Evolutionary conservation across 805 yeast genomes (phyloP), one percentile per base, ranked within the genome.

Genomic region (Zygotorulaspora danielsina): DNA sequence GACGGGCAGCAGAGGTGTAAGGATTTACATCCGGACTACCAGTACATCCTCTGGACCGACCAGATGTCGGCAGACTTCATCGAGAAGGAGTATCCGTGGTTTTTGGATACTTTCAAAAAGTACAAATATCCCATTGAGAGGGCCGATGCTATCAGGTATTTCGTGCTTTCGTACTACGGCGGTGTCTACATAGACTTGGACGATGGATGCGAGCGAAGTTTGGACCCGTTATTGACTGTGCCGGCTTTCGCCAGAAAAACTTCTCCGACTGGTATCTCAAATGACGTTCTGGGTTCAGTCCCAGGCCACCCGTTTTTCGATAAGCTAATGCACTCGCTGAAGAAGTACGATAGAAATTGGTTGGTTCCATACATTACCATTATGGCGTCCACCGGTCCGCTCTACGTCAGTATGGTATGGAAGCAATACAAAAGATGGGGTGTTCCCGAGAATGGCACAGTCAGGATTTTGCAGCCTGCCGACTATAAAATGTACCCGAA

Each of bases 351-450:
- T 55, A 71, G 74, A 50, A 82, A 84, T 62, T 87, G 94, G 84
- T 64, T 83, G 25, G 78, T 86, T 12, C 95, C 96, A 10, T 89
- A 89, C 65, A 68, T 88, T 45, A 87, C 96, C 22, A 87, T 89
- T 60, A 86, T 89, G 96, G 83, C 78, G 55, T 80, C 94, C 9
- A 89, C 97, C 0, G 97, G 97, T 9, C 96, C 97, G 0, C 66
- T 89, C 40, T 88, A 85, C 56, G 69, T 89, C 31, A 81, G 93
- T 15, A 88, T 85, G 24, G 73, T 89, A 51, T 84, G 95, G 88
- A 84, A 85, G 63, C 85, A 80, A 54, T 88, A 84, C 63, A 84
- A 83, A 62, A 72, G 95, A 49, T 80, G 85, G 83, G 81, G 81
- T 1, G 75, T 79, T 13, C 78, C 84, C 1, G 82, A 73, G 20